phyloP scores from a whole-genome alignment of 2,329 filamentous ascomycete species.

The Diaporthe humulicola region DNA sequence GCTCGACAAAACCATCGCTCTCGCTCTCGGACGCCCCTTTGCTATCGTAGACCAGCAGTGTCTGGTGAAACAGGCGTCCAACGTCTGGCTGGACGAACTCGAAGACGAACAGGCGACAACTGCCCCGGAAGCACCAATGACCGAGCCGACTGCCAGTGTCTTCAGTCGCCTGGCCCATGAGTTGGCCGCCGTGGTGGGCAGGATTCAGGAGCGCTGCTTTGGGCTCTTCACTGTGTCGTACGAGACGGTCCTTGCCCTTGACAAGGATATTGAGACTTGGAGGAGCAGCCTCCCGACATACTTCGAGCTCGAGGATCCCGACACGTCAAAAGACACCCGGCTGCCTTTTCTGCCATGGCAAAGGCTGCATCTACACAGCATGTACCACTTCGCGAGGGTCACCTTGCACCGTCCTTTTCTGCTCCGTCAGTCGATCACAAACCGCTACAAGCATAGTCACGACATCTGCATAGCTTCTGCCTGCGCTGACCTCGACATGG shows the following conservation, averaged over 20 bases:
- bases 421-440: constrained; percentile 55
- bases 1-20: constrained; percentile 55
- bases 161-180: constrained; percentile 12
- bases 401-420: constrained; percentile 56
- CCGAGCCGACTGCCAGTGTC: constrained; percentile 3
- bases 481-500: constrained; percentile 55
- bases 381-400: constrained; percentile 55
- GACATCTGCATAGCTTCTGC: constrained; percentile 56
- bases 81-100: constrained; percentile 54
- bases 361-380: constrained; percentile 53
- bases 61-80: constrained; percentile 52
- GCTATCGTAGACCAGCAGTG: constrained; percentile 55
- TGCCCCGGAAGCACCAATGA: constrained; percentile 32
- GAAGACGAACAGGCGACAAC: constrained; percentile 47
- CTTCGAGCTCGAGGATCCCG: constrained; percentile 42
- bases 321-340: constrained; percentile 47
- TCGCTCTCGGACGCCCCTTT: constrained; percentile 56
- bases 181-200: constrained; percentile 46
- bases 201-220: constrained; percentile 56
- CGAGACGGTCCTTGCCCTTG: constrained; percentile 52
- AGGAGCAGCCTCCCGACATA: constrained; percentile 50
- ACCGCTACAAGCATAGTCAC: constrained; percentile 54
- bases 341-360: constrained; percentile 53
- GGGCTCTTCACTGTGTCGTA: constrained; percentile 53
- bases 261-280: constrained; percentile 51